phyloP scores from a whole-genome alignment of 148 eudicot genomes.

The Gaultheria prostrata region DNA sequence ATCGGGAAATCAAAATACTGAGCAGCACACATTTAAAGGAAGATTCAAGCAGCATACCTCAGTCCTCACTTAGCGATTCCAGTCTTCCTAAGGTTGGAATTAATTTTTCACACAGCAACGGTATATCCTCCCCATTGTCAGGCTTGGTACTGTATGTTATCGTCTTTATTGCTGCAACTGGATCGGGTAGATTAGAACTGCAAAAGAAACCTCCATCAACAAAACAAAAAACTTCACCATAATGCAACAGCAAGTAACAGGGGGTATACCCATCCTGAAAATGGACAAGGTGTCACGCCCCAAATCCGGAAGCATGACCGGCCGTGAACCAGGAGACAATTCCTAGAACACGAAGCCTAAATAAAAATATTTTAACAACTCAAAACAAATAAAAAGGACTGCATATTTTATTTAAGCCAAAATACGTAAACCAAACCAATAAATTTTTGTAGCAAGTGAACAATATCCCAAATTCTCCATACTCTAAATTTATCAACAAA shows the following conservation, averaged over 20 bases:
- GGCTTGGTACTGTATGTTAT: slow-evolving; percentile 36
- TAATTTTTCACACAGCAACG: slow-evolving; percentile 54
- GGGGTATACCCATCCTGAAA: slow-evolving; percentile 57
- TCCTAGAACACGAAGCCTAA: too few species aligned
- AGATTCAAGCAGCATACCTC: slow-evolving; percentile 48
- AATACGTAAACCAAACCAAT: too few species aligned
- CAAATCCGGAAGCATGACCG: too few species aligned
- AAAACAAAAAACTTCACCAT: slow-evolving; percentile 5
- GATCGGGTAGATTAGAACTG: slow-evolving; percentile 38
- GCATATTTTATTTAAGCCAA: too few species aligned
- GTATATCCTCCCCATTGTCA: slow-evolving; percentile 42
- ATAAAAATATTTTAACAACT: too few species aligned
- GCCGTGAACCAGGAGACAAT: too few species aligned
- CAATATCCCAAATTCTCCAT: too few species aligned
- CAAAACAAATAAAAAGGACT: too few species aligned
- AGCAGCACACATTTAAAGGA: not conserved
- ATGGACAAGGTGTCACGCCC: too few species aligned
- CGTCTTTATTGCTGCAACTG: slow-evolving; percentile 35
- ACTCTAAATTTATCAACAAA: too few species aligned
- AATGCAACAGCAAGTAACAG: not conserved
- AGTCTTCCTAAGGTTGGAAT: slow-evolving; percentile 80
- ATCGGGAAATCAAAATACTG: not conserved
- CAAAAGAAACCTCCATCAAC: slow-evolving; percentile 14
- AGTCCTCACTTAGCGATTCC: slow-evolving; percentile 74
- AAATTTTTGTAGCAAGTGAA: too few species aligned